phyloP scores from a whole-genome alignment of 2,329 filamentous ascomycete genomes.

The Fusarium virguliforme region DNA sequence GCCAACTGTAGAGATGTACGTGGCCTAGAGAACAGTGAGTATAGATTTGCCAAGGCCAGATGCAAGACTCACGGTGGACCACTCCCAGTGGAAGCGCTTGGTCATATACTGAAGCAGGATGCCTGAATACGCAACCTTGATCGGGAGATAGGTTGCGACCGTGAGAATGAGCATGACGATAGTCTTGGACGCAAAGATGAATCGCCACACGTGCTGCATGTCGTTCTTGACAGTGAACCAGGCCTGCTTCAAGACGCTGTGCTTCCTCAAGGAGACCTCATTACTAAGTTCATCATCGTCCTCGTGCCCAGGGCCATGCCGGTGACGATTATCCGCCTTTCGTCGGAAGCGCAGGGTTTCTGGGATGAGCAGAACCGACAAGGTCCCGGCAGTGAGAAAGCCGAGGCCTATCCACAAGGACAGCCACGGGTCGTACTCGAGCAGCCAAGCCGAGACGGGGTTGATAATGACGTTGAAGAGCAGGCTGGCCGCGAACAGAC shows the following conservation, averaged over 20 bases:
- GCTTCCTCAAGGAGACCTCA: constrained; percentile 23
- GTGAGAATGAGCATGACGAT: constrained; percentile 59
- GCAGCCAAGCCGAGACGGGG: constrained; percentile 60
- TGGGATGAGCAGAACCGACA: constrained; percentile 57
- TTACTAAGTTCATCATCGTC: constrained; percentile 7
- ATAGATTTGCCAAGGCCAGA: rapidly evolving
- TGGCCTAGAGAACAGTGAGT: constrained; percentile 53
- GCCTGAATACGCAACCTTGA: constrained; percentile 54
- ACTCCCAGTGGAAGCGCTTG: constrained; percentile 66
- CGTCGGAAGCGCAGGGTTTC: constrained; percentile 61
- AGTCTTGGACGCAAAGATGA: constrained; percentile 59
- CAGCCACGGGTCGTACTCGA: constrained; percentile 60
- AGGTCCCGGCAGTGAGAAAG: constrained; percentile 51
- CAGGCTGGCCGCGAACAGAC: constrained; percentile 57
- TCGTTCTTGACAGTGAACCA: constrained; percentile 53
- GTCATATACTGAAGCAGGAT: constrained; percentile 69
- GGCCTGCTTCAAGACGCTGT: constrained; percentile 40
- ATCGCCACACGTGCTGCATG: constrained; percentile 57
- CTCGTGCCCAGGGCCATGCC: constrained; percentile 23
- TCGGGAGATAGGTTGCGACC: constrained; percentile 47
- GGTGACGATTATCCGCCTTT: constrained; percentile 48
- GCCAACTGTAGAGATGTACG: constrained; percentile 60
- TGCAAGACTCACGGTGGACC: constrained; percentile 57
- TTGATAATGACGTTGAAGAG: constrained; percentile 58
- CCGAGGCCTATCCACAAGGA: constrained; percentile 57